Base-by-base conservation (phyloP, 805 yeast species). In the Nakazawaea anatomiae region DNA sequence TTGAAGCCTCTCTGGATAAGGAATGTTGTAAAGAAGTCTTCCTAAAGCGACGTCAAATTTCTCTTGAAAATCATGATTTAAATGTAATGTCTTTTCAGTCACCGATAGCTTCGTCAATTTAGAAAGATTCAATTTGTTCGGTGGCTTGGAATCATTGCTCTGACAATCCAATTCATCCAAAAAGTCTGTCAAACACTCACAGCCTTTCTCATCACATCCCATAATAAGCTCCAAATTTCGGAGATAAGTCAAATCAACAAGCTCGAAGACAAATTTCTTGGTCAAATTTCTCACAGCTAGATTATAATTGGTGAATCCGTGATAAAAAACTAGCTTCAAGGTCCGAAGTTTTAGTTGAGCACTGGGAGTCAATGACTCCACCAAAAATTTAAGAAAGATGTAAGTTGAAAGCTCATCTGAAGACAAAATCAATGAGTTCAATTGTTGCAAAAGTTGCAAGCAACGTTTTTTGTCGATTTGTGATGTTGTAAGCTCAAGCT, bases 41-140 rank as follows among this genome's bases (percentile, higher is more conserved):
- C 78, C 72, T 4, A 79, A 66, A 9, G 66, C 61, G 9, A 78
- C 65, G 58, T 82, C 87, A 75, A 82, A 82, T 28, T 71, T 67
- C 61, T 80, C 83, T 48, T 75, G 71, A 52, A 80, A 63, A 59
- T 78, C 67, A 61, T 76, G 79, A 55, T 61, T 69, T 47, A 65
- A 54, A 47, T 66, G 67, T 6, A 58, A 55, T 1, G 70, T 64
- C 28, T 61, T 60, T 34, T 67, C 69, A 28, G 65, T 56, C n/a
- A 69, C 63, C 50, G 75, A 70, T 50, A 63, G 66, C 57, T 60
- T 67, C 53, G 57, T 70, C 67, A 65, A 67, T 49, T 47, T 67
- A 0, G 70, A 58, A 12, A 71, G 48, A 8, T 60, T 58, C 12
- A 11, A 4, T 14, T 14, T 7, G 1, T 51, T 51, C 6, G 68